Evolutionary conservation across 768 basidiomycete species (phyloP).

Genomic region (Boletus reticulatus): DNA sequence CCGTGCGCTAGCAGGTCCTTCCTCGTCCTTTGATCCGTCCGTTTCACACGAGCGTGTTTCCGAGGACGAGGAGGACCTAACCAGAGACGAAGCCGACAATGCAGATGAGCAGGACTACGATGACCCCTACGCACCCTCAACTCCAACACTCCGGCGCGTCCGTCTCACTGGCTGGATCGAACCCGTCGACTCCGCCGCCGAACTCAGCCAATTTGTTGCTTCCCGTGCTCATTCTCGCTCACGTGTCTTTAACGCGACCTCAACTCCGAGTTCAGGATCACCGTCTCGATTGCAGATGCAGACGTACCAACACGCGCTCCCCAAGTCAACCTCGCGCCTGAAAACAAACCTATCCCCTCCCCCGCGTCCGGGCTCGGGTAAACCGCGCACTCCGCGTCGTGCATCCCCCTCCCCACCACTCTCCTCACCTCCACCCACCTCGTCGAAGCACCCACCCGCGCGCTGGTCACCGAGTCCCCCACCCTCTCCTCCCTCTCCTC

Average conservation of each 20-base stretch:
- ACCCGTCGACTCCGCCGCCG: conserved; percentile 49
- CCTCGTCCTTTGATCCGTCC: conserved; percentile 2
- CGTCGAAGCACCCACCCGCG: background rate
- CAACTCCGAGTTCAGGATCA: background rate
- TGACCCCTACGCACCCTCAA: conserved; percentile 17
- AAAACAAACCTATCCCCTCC: background rate
- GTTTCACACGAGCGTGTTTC: background rate
- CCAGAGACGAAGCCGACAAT: background rate
- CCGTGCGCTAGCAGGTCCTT: conserved; percentile 8
- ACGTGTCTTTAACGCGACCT: background rate
- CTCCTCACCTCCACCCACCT: background rate
- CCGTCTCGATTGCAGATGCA: background rate
- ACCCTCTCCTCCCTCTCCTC: conserved; percentile 7
- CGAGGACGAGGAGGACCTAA: background rate
- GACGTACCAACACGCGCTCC: background rate
- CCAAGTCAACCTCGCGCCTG: background rate
- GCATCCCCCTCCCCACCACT: background rate
- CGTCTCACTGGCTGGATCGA: conserved; percentile 56
- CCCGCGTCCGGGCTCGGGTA: background rate
- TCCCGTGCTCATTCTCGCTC: conserved; percentile 18
- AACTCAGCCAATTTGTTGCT: conserved; percentile 49
- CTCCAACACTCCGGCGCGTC: conserved; percentile 31
- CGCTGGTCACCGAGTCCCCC: background rate
- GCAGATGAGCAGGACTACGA: conserved; percentile 9
- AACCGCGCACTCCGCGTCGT: background rate